These are phyloP conservation scores for Haplographium delicatum DNA, from an alignment of 495 filamentous ascomycete species.

Conservation along the genomic window DNA sequence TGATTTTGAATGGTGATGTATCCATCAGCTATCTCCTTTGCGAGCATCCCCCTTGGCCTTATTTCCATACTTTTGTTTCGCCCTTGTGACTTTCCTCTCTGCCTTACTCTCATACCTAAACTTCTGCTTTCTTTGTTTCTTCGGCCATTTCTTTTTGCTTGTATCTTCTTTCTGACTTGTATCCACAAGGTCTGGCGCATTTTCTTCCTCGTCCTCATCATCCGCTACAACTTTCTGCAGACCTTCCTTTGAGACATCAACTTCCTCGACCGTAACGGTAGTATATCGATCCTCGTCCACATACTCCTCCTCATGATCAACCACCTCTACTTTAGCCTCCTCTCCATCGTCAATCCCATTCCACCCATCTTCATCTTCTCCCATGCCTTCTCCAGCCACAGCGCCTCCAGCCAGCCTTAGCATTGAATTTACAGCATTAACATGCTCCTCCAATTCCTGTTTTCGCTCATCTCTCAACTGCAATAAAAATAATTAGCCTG, in stretches of 20 bases:
- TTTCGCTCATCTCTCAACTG: slow-evolving; percentile 78
- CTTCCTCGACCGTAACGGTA: slow-evolving; percentile 88
- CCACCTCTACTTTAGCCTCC: slow-evolving; percentile 27
- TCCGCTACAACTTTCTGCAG: slow-evolving; percentile 47
- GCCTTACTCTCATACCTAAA: slow-evolving; percentile 86
- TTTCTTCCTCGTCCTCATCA: slow-evolving; percentile 42
- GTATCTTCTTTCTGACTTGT: slow-evolving; percentile 30
- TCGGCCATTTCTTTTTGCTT: slow-evolving; percentile 48
- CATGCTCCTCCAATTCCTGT: slow-evolving; percentile 70
- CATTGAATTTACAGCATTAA: slow-evolving; percentile 63
- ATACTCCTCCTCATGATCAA: slow-evolving; percentile 88
- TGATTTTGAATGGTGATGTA: too few species aligned
- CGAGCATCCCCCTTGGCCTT: slow-evolving; percentile 33
- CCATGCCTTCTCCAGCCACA: slow-evolving; percentile 55
- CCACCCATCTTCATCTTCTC: slow-evolving; percentile 54
- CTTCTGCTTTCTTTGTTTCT: slow-evolving; percentile 80
- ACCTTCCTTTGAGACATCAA: slow-evolving; percentile 71
- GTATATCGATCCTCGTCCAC: slow-evolving; percentile 94
- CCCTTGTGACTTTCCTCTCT: slow-evolving; percentile 60
- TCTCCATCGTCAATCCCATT: slow-evolving; percentile 45
- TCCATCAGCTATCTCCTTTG: slow-evolving; percentile 22
- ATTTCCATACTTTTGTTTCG: slow-evolving; percentile 62
- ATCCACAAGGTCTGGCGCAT: slow-evolving; percentile 28
- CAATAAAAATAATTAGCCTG: slow-evolving; percentile 1
- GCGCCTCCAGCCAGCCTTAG: slow-evolving; percentile 32